phyloP scores from a whole-genome alignment of 345 rosid genomes.

The Corymbia maculata region DNA sequence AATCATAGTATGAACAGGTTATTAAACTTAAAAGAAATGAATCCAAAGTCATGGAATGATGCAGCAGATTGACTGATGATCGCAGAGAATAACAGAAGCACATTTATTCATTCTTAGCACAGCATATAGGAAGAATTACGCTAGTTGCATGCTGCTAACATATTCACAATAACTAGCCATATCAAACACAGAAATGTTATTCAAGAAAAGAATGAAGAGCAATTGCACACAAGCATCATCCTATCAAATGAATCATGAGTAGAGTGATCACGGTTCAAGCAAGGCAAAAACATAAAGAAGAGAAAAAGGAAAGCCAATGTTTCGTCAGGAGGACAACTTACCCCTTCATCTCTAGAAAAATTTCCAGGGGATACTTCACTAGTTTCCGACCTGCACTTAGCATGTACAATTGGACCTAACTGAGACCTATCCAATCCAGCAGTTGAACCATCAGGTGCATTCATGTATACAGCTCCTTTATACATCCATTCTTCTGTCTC shows the following conservation, averaged over 20 bases:
- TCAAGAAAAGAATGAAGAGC: neutral
- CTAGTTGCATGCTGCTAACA: neutral
- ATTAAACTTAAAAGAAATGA: neutral
- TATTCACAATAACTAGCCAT: neutral
- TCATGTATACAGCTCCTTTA: conserved; percentile 92
- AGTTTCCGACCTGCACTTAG: conserved; percentile 92
- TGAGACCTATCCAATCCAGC: conserved; percentile 66
- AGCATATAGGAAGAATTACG: neutral
- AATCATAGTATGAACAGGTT: neutral
- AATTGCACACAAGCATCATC: neutral
- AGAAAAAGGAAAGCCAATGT: neutral
- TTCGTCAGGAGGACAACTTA: conserved; percentile 5
- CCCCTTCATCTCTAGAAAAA: conserved; percentile 42
- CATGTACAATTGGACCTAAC: conserved; percentile 97
- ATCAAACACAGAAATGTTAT: neutral
- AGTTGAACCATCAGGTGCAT: conserved; percentile 52
- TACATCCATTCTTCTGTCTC: conserved; percentile 99
- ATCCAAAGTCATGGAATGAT: neutral
- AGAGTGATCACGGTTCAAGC: neutral
- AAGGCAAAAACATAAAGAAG: neutral
- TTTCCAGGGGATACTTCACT: conserved; percentile 42
- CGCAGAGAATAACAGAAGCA: neutral
- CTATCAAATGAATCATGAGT: neutral
- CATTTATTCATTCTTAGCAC: neutral
- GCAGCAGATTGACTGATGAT: neutral